These are phyloP conservation scores for Exsudoporus frostii DNA, from an alignment of 768 basidiomycete species.

Conservation along the genomic window DNA sequence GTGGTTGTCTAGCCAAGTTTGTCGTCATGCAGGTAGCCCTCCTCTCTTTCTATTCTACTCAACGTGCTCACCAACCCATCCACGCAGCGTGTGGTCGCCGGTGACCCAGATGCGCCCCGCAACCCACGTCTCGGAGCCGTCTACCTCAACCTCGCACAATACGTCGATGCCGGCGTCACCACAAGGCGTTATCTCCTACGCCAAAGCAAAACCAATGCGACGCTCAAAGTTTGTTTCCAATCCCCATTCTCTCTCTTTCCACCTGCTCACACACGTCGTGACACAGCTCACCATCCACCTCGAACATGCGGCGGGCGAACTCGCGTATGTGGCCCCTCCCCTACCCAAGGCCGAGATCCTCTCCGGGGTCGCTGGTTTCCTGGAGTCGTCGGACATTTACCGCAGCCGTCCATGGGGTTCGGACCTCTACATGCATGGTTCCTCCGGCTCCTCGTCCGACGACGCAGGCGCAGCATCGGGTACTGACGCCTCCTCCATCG, in stretches of 20 bases:
- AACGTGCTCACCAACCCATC: neutral
- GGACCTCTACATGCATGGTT: constrained; percentile 38
- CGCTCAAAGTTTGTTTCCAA: constrained; percentile 51
- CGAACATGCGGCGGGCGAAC: constrained; percentile 52
- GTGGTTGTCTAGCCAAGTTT: constrained; percentile 61
- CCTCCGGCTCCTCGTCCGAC: constrained; percentile 32
- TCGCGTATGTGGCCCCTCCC: constrained; percentile 58
- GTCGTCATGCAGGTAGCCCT: constrained; percentile 52
- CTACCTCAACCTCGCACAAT: constrained; percentile 72
- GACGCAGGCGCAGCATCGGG: constrained; percentile 1
- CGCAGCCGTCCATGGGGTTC: constrained; percentile 49
- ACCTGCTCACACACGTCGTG: constrained; percentile 1
- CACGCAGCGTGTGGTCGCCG: constrained; percentile 50
- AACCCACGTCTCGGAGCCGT: constrained; percentile 64
- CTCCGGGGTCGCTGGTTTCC: constrained; percentile 59
- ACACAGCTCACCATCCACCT: constrained; percentile 57
- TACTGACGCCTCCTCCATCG: constrained; percentile 21
- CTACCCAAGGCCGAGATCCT: constrained; percentile 72
- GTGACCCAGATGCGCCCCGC: constrained; percentile 52
- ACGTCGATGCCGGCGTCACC: constrained; percentile 55
- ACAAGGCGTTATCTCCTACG: constrained; percentile 64
- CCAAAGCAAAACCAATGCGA: constrained; percentile 78
- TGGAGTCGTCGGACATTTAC: constrained; percentile 52
- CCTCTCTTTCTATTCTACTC: neutral
- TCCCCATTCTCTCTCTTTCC: neutral